phyloP scores from a whole-genome alignment of 2,329 filamentous ascomycete species.

The Fusarium nygamai region DNA sequence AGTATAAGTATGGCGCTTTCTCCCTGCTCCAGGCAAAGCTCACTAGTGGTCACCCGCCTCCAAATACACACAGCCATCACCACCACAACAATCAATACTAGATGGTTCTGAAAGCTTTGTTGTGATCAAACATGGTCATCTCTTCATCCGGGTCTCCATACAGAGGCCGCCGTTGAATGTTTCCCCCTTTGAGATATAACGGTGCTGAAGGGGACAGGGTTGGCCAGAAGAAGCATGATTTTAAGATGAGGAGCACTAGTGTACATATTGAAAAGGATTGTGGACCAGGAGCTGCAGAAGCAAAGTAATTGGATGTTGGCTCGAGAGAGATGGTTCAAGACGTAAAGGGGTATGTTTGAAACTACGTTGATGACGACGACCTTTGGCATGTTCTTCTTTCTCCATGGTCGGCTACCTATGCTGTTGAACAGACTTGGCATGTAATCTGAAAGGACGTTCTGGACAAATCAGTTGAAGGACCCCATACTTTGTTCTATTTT shows the following conservation, averaged over 20 bases:
- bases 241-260: neutral
- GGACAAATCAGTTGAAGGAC: neutral
- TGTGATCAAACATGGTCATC: too few relatives aligned
- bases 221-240: too few relatives aligned
- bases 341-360: fast-evolving
- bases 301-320: neutral
- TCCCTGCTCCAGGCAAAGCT: too few relatives aligned
- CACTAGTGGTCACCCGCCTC: too few relatives aligned
- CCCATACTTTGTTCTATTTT: neutral
- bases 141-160: too few relatives aligned
- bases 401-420: neutral
- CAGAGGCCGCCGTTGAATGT: too few relatives aligned
- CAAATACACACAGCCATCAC: too few relatives aligned
- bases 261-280: neutral
- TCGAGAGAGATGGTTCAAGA: neutral
- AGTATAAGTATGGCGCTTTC: too few relatives aligned
- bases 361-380: fast-evolving
- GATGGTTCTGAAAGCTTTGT: too few relatives aligned
- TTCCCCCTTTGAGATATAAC: too few relatives aligned
- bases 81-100: too few relatives aligned
- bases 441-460: neutral
- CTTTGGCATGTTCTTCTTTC: neutral
- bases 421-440: neutral
- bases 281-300: neutral
- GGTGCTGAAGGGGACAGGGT: too few relatives aligned